Evolutionary conservation across 192 early-diverging fungal genomes (phyloP), one percentile per base, ranked within the genome.

Genomic region (Chytriomyces confervae): DNA sequence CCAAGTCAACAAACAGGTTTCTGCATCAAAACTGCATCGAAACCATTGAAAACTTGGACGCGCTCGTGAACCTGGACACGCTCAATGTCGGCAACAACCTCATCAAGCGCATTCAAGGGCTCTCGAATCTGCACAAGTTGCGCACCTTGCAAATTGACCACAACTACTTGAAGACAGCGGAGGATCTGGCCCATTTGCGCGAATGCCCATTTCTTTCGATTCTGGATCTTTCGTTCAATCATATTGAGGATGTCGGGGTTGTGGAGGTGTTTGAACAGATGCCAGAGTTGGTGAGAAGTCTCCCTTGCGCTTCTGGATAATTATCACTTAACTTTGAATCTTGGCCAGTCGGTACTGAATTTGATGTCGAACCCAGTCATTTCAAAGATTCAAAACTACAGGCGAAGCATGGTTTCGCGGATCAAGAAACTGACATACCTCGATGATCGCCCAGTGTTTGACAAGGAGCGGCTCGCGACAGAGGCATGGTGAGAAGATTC

Each of bases 391-490:
- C 24, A 29, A 51, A 90, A 90, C 75, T 90, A 90, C 76, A 77
- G 89, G n/a, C 67, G 83, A 6, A 80, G 50, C 5, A 66, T 90
- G 67, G 81, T 90, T 24, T 77, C 84, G 1, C 69, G 81, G 43
- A 66, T 80, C 57, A 78, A 78, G 72, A 73, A 61, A 9, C 63
- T 90, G 43, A 87, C 88, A 6, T 90, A 90, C 67, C 73, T 90
- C 11, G 88, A 90, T 74, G 89, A 90, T 62, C 79, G 88, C 11
- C 89, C 89, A 9, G 86, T 90, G 16, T 90, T 89, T 71, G 88
- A 90, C 49, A 90, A 88, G 27, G 89, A 90, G 70, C 46, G 89
- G 27, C 78, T 85, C 13, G 73, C 79, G 0, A 79, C 79, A 16
- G 86, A 90, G 50, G 89, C 89, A 11, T 90, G 88, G 88, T 90